Conservation (phyloP, 805 yeast species). For the Tetrapisispora arboricola region DNA sequence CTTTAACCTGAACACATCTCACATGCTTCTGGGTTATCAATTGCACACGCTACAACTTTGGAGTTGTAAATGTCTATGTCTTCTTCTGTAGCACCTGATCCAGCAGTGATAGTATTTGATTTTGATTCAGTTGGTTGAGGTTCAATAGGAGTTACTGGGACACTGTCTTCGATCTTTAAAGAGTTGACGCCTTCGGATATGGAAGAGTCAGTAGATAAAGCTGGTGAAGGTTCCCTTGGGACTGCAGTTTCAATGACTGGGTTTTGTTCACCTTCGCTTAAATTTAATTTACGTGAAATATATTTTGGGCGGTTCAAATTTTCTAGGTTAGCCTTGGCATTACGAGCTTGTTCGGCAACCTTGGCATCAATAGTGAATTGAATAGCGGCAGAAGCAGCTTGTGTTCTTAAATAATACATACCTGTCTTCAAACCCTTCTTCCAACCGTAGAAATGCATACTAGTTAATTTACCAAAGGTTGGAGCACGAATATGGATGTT, state of each 20-base stretch:
- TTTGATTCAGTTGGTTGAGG: not conserved
- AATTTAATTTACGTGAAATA: conserved; percentile 17
- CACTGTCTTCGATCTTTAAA: conserved; percentile 22
- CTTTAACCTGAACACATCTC: conserved; percentile 91
- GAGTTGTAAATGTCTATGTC: conserved; percentile 75
- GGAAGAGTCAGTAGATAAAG: conserved; percentile 29
- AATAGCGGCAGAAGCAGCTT: conserved; percentile 95
- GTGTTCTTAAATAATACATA: conserved; percentile 94
- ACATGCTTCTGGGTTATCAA: conserved; percentile 88
- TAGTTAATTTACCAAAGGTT: conserved; percentile 91
- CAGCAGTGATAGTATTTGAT: conserved; percentile 9
- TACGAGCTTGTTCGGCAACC: conserved; percentile 92
- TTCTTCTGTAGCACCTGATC: conserved; percentile 25
- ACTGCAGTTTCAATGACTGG: conserved; percentile 8
- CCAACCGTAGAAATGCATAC: conserved; percentile 99
- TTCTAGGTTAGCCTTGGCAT: conserved; percentile 26
- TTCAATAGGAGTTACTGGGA: conserved; percentile 4
- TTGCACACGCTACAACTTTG: conserved; percentile 87
- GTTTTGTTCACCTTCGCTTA: conserved; percentile 7
- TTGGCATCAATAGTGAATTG: conserved; percentile 77
- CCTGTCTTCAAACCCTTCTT: conserved; percentile 97
- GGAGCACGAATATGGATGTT: conserved; percentile 83
- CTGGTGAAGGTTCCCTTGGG: conserved; percentile 26
- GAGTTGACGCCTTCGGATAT: conserved; percentile 36
- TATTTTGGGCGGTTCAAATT: conserved; percentile 33